Evolutionary conservation across 768 basidiomycete genomes (phyloP).

Genomic region (Brasilioporus rufonigricans): DNA sequence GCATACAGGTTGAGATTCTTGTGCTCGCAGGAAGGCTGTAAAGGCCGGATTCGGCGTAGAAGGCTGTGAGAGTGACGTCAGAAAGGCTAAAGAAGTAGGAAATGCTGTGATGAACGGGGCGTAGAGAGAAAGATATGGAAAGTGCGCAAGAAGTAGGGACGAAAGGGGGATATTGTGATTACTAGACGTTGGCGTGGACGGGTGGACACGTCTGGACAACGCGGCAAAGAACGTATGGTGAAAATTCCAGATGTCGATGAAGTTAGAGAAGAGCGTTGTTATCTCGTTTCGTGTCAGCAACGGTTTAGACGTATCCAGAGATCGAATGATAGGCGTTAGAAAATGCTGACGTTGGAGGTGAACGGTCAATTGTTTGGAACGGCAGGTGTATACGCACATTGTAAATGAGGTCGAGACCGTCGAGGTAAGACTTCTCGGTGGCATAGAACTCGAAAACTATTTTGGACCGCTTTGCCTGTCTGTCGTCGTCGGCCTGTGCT

Average conservation of each 20-base stretch:
- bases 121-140: conserved; percentile 86
- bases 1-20: conserved; percentile 69
- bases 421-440: conserved; percentile 78
- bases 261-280: conserved; percentile 80
- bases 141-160: conserved; percentile 70
- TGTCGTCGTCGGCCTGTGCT: conserved; percentile 46
- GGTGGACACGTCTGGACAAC: conserved; percentile 44
- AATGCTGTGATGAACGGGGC: conserved; percentile 83
- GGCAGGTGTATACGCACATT: conserved; percentile 46
- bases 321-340: conserved; percentile 72
- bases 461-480: conserved; percentile 57
- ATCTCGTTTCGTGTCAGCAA: conserved; percentile 68
- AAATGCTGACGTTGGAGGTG: conserved; percentile 59
- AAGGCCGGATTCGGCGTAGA: conserved; percentile 47
- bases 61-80: conserved; percentile 51
- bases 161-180: conserved; percentile 45
- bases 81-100: conserved; percentile 57
- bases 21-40: conserved; percentile 56
- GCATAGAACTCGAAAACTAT: conserved; percentile 79
- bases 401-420: conserved; percentile 81
- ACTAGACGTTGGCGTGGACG: conserved; percentile 12
- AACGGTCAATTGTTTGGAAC: not conserved
- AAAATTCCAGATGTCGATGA: conserved; percentile 89
- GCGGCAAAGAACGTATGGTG: conserved; percentile 72
- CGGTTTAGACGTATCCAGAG: conserved; percentile 65